Conservation (phyloP, 2,329 filamentous ascomycete species). For the Dissoconium aciculare region DNA sequence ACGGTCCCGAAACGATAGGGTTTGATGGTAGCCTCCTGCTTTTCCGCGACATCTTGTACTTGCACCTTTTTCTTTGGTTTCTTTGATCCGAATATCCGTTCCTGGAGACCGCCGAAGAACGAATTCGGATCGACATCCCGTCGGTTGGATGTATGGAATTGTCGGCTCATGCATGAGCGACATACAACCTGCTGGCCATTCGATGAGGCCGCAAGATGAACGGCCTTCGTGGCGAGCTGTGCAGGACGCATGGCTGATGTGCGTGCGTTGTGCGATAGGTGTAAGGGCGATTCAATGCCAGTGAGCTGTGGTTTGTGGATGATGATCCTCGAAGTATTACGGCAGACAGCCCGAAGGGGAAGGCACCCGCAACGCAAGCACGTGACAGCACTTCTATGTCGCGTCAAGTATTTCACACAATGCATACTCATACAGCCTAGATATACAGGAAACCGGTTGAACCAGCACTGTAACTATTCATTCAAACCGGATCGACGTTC, state of each 20-base stretch:
- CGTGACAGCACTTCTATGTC: too few relatives aligned
- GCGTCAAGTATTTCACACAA: too few relatives aligned
- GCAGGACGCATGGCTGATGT: conserved; percentile 11
- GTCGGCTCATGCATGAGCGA: conserved; percentile 17
- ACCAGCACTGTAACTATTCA: too few relatives aligned
- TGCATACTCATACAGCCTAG: too few relatives aligned
- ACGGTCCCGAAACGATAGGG: conserved; percentile 7
- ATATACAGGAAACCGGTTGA: too few relatives aligned
- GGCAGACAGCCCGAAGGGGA: too few relatives aligned
- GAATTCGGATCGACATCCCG: conserved; percentile 12
- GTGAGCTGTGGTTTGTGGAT: too few relatives aligned
- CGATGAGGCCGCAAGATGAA: conserved; percentile 13
- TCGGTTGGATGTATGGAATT: conserved; percentile 15
- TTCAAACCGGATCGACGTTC: too few relatives aligned
- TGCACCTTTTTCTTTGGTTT: conserved; percentile 8
- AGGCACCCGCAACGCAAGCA: too few relatives aligned
- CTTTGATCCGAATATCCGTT: conserved; percentile 18
- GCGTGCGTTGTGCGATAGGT: too few relatives aligned
- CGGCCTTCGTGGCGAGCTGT: conserved; percentile 15
- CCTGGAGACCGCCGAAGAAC: conserved; percentile 13
- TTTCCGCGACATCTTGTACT: conserved; percentile 1
- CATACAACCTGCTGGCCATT: conserved; percentile 16
- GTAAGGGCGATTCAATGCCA: too few relatives aligned
- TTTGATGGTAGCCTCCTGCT: conserved; percentile 9
- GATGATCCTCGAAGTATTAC: too few relatives aligned